Evolutionary conservation across 345 rosid genomes (phyloP).

Genomic region (Sapria himalayana): DNA sequence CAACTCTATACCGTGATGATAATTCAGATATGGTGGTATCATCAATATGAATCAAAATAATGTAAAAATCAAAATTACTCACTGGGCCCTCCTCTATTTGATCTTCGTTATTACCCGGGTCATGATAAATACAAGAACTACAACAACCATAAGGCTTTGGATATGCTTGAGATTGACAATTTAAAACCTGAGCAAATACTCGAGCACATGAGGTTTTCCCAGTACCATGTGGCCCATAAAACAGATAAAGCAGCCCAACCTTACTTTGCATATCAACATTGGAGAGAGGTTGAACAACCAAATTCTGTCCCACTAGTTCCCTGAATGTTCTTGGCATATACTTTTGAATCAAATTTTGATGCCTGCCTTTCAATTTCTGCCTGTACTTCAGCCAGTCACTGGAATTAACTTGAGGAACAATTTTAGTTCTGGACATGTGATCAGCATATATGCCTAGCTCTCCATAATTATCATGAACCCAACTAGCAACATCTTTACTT

Average conservation of each 20-base stretch:
- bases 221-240: conserved; percentile 92
- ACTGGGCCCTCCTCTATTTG: conserved; percentile 73
- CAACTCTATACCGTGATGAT: conserved; percentile 38
- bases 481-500: conserved; percentile 42
- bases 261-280: conserved; percentile 57
- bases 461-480: conserved; percentile 87
- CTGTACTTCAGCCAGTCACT: conserved; percentile 20
- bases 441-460: conserved; percentile 83
- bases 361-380: conserved; percentile 22
- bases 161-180: conserved; percentile 55
- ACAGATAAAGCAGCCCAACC: conserved; percentile 75
- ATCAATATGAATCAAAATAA: conserved; percentile 53
- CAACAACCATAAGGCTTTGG: conserved; percentile 73
- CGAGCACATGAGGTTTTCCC: conserved; percentile 95
- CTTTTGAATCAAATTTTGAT: conserved; percentile 71
- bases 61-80: conserved; percentile 48
- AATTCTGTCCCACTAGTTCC: conserved; percentile 73
- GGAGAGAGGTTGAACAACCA: conserved; percentile 71
- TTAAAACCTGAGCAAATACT: conserved; percentile 71
- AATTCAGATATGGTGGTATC: conserved; percentile 29
- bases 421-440: conserved; percentile 53
- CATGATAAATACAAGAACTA: conserved; percentile 50
- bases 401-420: conserved; percentile 67
- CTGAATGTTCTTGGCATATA: conserved; percentile 57
- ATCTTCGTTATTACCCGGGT: conserved; percentile 47